A percentile compares a stretch with the other conserved stretches of the same genome.
phyloP scores from a whole-genome alignment of 768 basidiomycete species.

The Boletus coccyginus region DNA sequence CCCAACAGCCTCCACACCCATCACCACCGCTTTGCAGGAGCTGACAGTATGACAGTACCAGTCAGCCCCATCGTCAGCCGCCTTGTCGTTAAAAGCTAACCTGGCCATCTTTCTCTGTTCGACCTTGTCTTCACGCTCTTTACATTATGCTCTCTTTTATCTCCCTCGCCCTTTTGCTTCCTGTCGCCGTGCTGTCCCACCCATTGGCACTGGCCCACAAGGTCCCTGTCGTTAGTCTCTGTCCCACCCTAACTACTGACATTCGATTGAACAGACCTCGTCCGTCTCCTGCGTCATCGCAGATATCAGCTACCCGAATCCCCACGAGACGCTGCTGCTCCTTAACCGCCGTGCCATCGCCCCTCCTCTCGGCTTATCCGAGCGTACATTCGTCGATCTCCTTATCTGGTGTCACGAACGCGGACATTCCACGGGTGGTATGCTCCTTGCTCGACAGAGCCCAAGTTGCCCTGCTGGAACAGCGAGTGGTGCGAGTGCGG shows the following conservation, averaged over 20 bases:
- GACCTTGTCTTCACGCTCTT: constrained; percentile 6
- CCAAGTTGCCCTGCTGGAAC: constrained; percentile 12
- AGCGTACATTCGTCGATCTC: constrained; percentile 23
- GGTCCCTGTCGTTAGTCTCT: not conserved
- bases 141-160: constrained; percentile 23
- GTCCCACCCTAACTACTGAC: not conserved
- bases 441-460: constrained; percentile 25
- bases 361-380: constrained; percentile 24
- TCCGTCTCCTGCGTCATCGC: constrained; percentile 27
- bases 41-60: not conserved
- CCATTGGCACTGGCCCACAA: constrained; percentile 15
- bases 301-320: constrained; percentile 24
- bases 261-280: constrained; percentile 1
- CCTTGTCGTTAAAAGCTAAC: constrained; percentile 3
- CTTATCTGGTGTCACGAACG: constrained; percentile 28
- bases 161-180: constrained; percentile 18
- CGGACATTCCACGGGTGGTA: constrained; percentile 4
- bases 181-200: constrained; percentile 15
- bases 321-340: constrained; percentile 20
- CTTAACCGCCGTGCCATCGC: constrained; percentile 19
- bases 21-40: not conserved
- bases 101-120: not conserved
- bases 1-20: not conserved
- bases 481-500: not conserved
- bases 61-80: constrained; percentile 14